These are phyloP conservation scores for Endoconidiophora laricicola DNA, from an alignment of 2,329 filamentous ascomycete species.

Conservation along the genomic window DNA sequence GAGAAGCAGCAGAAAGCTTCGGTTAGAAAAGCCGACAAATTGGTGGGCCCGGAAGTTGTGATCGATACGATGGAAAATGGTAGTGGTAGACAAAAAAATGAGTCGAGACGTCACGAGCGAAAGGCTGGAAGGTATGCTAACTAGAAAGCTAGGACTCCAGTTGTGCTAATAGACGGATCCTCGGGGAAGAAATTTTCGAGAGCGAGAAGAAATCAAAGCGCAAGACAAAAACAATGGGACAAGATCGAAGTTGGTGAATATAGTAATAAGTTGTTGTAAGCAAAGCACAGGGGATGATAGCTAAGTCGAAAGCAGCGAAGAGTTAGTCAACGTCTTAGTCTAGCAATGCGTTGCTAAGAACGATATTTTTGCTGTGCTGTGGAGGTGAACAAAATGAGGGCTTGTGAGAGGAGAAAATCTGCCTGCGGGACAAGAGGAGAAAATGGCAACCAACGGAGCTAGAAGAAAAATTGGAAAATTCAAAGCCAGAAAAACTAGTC, in stretches of 20 bases:
- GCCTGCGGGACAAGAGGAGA: conserved; percentile 11
- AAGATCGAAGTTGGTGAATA: background rate
- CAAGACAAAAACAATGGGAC: background rate
- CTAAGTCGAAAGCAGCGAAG: conserved; percentile 3
- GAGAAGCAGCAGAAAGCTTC: conserved; percentile 7
- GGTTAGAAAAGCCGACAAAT: conserved; percentile 4
- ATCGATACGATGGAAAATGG: background rate
- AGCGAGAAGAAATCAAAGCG: conserved; percentile 3
- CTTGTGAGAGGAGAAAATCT: conserved; percentile 10
- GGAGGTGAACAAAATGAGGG: conserved; percentile 6
- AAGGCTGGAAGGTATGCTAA: conserved; percentile 1
- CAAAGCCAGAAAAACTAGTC: conserved; percentile 7
- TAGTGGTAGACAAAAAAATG: background rate
- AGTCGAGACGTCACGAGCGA: conserved; percentile 2
- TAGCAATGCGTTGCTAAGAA: background rate
- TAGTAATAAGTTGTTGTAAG: too few relatives aligned
- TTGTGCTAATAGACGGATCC: conserved; percentile 9
- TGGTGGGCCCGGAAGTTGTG: background rate
- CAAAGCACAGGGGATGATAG: background rate
- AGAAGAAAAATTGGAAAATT: conserved; percentile 4
- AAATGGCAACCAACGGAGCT: conserved; percentile 8
- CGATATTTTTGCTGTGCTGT: conserved; percentile 5
- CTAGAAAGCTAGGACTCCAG: conserved; percentile 1
- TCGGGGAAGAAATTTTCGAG: conserved; percentile 12
- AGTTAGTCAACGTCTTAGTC: conserved; percentile 2